phyloP scores from a whole-genome alignment of 2,329 filamentous ascomycete species.

The Colletotrichum falcatum region DNA sequence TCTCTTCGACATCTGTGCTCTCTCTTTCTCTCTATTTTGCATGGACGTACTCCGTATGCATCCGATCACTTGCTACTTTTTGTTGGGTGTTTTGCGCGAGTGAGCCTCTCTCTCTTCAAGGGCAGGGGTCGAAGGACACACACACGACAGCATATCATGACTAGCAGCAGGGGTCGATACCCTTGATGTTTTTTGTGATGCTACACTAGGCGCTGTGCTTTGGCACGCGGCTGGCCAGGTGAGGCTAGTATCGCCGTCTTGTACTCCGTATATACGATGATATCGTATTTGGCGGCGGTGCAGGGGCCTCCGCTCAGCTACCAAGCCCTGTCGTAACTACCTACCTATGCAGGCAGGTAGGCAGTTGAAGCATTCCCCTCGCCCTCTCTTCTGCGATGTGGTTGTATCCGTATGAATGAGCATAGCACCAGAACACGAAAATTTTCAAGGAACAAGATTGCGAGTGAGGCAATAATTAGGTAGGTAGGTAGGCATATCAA shows the following conservation, averaged over 20 bases:
- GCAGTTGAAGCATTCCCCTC: neutral
- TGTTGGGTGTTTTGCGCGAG: constrained; percentile 27
- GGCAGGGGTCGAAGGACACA: neutral
- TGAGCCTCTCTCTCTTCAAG: constrained; percentile 13
- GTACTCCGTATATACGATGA: no score
- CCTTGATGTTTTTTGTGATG: neutral
- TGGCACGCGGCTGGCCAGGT: constrained; percentile 18
- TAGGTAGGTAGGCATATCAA: neutral
- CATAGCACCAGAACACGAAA: neutral
- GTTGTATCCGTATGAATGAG: constrained; percentile 7
- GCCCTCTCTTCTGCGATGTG: neutral
- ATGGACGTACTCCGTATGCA: no score
- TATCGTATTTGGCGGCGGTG: constrained; percentile 18
- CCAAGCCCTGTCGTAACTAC: no score
- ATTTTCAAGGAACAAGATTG: neutral
- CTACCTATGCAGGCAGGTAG: no score
- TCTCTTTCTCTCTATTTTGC: constrained; percentile 8
- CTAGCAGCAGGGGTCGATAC: no score
- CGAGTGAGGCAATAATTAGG: neutral
- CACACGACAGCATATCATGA: neutral
- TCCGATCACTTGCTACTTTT: constrained; percentile 27
- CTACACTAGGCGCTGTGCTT: constrained; percentile 10
- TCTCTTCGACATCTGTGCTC: neutral
- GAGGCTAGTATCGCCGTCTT: constrained; percentile 21
- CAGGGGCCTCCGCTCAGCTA: constrained; percentile 34